phyloP scores from a whole-genome alignment of 768 basidiomycete genomes.

The Imleria badia region DNA sequence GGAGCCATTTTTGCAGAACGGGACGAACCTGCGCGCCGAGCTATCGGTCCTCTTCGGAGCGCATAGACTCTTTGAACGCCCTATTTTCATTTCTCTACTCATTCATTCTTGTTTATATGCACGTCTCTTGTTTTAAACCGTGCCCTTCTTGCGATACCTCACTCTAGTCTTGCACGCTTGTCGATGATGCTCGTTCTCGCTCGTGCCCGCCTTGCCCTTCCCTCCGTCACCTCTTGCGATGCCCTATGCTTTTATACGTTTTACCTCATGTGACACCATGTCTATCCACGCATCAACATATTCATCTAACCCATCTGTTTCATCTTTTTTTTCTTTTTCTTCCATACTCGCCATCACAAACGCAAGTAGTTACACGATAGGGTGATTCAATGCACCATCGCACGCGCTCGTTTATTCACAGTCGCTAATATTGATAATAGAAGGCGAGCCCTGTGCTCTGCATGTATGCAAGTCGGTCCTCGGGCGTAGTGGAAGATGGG shows the following conservation, averaged over 20 bases:
- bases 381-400: slow-evolving; percentile 5
- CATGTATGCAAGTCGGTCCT: neutral
- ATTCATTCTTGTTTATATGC: slow-evolving; percentile 10
- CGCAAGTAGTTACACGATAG: slow-evolving; percentile 7
- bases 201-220: neutral
- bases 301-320: slow-evolving; percentile 7
- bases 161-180: slow-evolving; percentile 2
- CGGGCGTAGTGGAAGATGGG: neutral
- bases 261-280: slow-evolving; percentile 10
- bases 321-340: neutral
- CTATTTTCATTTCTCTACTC: neutral
- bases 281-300: neutral
- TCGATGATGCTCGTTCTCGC: slow-evolving; percentile 10
- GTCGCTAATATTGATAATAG: neutral
- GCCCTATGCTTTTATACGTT: neutral
- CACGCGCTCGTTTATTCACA: slow-evolving; percentile 9
- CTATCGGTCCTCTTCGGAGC: slow-evolving; percentile 30
- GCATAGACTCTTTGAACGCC: slow-evolving; percentile 1
- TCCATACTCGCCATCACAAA: neutral
- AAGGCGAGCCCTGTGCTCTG: neutral
- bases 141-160: slow-evolving; percentile 14
- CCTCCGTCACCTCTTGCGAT: neutral
- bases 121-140: neutral
- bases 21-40: slow-evolving; percentile 31
- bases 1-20: slow-evolving; percentile 29